phyloP scores from a whole-genome alignment of 192 early-diverging fungal genomes.

The Phlyctochytrium arcticum region DNA sequence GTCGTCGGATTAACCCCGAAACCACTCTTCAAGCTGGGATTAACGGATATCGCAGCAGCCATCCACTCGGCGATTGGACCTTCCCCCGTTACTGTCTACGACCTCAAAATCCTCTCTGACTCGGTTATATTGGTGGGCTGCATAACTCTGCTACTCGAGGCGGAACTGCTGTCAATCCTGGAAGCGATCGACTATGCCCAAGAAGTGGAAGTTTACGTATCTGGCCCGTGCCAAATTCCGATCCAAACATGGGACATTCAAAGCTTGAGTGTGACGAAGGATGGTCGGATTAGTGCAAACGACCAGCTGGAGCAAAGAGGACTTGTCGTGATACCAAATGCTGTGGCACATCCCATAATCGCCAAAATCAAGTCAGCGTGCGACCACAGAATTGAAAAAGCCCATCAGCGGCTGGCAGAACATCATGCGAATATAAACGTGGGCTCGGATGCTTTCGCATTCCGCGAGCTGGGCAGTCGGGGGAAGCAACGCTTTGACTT shows the following conservation, averaged over 20 bases:
- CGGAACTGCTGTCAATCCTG: neutral
- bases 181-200: neutral
- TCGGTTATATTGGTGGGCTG: too few species aligned
- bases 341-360: neutral
- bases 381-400: neutral
- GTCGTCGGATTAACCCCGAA: too few species aligned
- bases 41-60: too few species aligned
- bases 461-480: constrained; percentile 7
- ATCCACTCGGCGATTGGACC: too few species aligned
- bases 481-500: constrained; percentile 11
- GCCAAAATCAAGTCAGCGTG: too few species aligned
- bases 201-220: constrained; percentile 15
- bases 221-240: constrained; percentile 8
- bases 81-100: neutral
- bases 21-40: too few species aligned
- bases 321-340: too few species aligned
- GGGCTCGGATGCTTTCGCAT: constrained; percentile 14
- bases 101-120: neutral
- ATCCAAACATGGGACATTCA: neutral
- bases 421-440: neutral
- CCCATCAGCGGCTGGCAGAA: neutral
- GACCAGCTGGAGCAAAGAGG: neutral
- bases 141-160: too few species aligned
- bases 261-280: neutral
- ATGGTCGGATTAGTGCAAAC: too few species aligned